Percentiles rank a stretch among this genome's conserved stretches.
Evolutionary conservation across 1,284 basidiomycete species (phyloP).

Genomic region (Naganishia sp.): DNA sequence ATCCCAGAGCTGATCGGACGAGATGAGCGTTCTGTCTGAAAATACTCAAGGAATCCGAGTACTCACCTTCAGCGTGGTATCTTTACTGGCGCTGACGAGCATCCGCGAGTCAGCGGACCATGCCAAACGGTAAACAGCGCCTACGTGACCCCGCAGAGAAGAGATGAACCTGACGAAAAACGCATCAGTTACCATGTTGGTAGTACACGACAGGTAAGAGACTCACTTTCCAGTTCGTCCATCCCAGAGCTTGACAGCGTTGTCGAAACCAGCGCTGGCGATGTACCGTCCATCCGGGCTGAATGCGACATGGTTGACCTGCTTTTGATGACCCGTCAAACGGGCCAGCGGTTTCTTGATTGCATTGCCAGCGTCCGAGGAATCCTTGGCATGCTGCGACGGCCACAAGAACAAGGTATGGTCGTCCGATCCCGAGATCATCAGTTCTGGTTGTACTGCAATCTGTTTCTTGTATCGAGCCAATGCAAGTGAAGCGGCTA

Average conservation of each 20-base stretch:
- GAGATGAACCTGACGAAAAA: slow-evolving; percentile 68
- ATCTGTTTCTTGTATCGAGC: slow-evolving; percentile 72
- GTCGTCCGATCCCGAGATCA: slow-evolving; percentile 93
- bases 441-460: slow-evolving; percentile 70
- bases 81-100: slow-evolving; percentile 91
- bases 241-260: slow-evolving; percentile 90
- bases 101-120: slow-evolving; percentile 94
- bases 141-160: slow-evolving; percentile 88
- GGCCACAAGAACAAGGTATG: slow-evolving; percentile 95
- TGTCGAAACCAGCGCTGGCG: slow-evolving; percentile 90
- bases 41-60: neutral
- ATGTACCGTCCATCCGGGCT: slow-evolving; percentile 91
- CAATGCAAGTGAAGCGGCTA: slow-evolving; percentile 73
- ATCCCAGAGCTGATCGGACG: slow-evolving; percentile 75
- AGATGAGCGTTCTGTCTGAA: too few relatives aligned
- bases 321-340: slow-evolving; percentile 92
- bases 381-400: slow-evolving; percentile 34
- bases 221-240: slow-evolving; percentile 80
- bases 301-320: slow-evolving; percentile 93
- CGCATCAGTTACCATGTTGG: neutral
- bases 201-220: neutral
- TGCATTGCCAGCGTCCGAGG: slow-evolving; percentile 18
- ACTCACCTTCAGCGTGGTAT: slow-evolving; percentile 86
- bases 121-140: slow-evolving; percentile 87
- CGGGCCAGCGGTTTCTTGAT: slow-evolving; percentile 82